Conservation (phyloP, 2,329 filamentous ascomycete genomes). For the Pseudogymnoascus sp. region DNA sequence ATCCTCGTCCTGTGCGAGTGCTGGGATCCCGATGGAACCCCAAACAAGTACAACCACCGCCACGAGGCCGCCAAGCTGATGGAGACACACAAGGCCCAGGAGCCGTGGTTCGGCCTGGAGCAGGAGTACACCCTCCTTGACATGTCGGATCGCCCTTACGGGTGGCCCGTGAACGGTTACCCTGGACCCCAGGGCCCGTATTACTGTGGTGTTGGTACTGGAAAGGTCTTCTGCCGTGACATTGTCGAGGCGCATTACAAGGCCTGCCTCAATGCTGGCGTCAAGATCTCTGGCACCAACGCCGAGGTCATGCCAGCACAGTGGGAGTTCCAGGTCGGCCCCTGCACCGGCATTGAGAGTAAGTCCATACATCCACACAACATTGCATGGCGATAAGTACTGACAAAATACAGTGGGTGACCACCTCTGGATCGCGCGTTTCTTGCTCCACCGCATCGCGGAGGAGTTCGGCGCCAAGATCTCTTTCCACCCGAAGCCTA, state of each 20-base stretch:
- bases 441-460: conserved; percentile 81
- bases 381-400: conserved; percentile 9
- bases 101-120: conserved; percentile 96
- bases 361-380: conserved; percentile 32
- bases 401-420: conserved; percentile 64
- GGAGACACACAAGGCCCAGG: conserved; percentile 72
- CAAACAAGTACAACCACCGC: conserved; percentile 98
- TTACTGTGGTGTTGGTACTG: conserved; percentile 96
- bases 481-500: conserved; percentile 91
- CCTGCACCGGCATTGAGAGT: conserved; percentile 79
- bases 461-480: conserved; percentile 97
- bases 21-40: conserved; percentile 87
- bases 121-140: conserved; percentile 97
- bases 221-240: conserved; percentile 96
- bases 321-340: conserved; percentile 97
- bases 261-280: conserved; percentile 72
- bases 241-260: conserved; percentile 95
- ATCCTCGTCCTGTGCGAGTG: conserved; percentile 91
- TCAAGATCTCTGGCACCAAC: conserved; percentile 97
- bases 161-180: conserved; percentile 78
- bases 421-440: conserved; percentile 89
- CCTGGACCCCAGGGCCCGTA: conserved; percentile 81
- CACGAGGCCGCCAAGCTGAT: conserved; percentile 87
- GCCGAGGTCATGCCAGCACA: conserved; percentile 97
- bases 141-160: conserved; percentile 78